Evolutionary conservation across 2,329 filamentous ascomycete species (phyloP), one percentile per base, ranked within the genome.

Genomic region (Teratosphaeria epicoccoides): DNA sequence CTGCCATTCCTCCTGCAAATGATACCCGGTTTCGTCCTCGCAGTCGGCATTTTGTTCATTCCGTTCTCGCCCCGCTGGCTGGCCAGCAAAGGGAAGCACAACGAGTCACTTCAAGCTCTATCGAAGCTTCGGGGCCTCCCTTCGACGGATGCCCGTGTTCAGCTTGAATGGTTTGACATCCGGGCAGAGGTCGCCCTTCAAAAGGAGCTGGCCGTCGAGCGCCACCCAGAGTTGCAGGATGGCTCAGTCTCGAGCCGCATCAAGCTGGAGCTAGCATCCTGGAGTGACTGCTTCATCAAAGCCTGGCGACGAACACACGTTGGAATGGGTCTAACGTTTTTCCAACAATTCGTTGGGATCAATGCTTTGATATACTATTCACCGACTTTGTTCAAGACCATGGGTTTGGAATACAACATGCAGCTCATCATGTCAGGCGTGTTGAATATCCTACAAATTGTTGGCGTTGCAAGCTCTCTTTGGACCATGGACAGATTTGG

Each of bases 251-350:
- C n/a, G 17, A 63, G 57, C 46, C 69, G 62, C 1, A 51, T 71
- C 40, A 72, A 69, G 53, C 68, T 78, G 0, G 76, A 77, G 53
- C 26, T 76, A 1, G 62, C 64, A 1, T 63, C 68, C 3, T 76
- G 75, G 75, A 50, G 61, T 1, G 75, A 78, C 54, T 70, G 74
- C 49, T 76, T 79, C 66, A 67, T 63, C 23, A 65, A 65, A 10
- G 71, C 72, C 29, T 70, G 71, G 61, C 67, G 73, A 43, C 68
- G 76, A 22, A 77, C 75, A 0, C 71, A 74, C 46, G 68, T 81
- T 17, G 79, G 76, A 22, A 64, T 74, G 6, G 70, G 72, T 0
- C 59, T 82, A 12, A 76, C 77, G 70, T 81, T 81, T 59, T 82
- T 81, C 61, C 78, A 81, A 51, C 69, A 73, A 52, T 65, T 72